Conservation (phyloP, 1,139 yeast species). For the Sugiyamaella sp. region DNA sequence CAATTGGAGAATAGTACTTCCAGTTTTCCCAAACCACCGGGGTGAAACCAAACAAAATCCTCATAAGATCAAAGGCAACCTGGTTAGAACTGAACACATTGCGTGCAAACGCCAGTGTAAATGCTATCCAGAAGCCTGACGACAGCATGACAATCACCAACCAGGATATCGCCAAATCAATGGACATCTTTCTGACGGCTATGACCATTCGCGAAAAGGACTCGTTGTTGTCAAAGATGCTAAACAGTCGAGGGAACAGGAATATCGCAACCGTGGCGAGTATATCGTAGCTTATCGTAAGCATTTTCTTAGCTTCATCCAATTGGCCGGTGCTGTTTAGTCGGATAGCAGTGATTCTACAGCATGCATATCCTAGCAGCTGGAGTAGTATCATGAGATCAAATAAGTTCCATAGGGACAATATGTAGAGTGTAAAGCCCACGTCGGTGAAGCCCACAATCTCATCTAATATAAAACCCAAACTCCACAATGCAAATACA, state of each 20-base stretch:
- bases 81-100: slow-evolving; percentile 50
- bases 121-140: slow-evolving; percentile 61
- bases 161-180: slow-evolving; percentile 57
- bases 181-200: slow-evolving; percentile 57
- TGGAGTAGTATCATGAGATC: slow-evolving; percentile 42
- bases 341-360: slow-evolving; percentile 31
- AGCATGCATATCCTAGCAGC: slow-evolving; percentile 37
- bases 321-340: slow-evolving; percentile 19
- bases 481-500: slow-evolving; percentile 43
- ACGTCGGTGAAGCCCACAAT: slow-evolving; percentile 43
- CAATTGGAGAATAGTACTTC: slow-evolving; percentile 55
- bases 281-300: slow-evolving; percentile 46
- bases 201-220: slow-evolving; percentile 57
- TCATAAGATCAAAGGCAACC: slow-evolving; percentile 58
- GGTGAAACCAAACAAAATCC: slow-evolving; percentile 62
- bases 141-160: slow-evolving; percentile 55
- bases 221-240: slow-evolving; percentile 57
- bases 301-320: slow-evolving; percentile 25
- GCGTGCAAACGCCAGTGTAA: slow-evolving; percentile 54
- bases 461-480: slow-evolving; percentile 46
- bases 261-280: slow-evolving; percentile 58
- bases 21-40: slow-evolving; percentile 68
- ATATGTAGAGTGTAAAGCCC: slow-evolving; percentile 44
- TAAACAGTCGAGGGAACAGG: slow-evolving; percentile 56
- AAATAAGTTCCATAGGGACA: slow-evolving; percentile 46